phyloP scores from a whole-genome alignment of 2,329 filamentous ascomycete genomes.

The Coniella lustricola region DNA sequence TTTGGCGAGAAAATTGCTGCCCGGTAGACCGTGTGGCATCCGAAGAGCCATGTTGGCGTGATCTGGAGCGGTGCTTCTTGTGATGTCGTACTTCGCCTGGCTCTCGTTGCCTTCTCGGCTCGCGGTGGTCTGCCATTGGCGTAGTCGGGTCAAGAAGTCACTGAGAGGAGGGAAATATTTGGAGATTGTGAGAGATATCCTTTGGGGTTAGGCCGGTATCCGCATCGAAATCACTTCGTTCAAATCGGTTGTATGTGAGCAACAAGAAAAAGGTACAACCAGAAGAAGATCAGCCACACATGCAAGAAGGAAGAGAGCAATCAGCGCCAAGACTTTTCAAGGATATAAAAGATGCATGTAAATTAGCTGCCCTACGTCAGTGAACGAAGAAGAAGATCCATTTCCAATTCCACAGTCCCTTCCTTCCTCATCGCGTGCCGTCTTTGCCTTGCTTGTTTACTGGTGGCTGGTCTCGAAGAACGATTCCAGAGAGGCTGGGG shows the following conservation, averaged over 20 bases:
- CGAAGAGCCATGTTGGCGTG: slow-evolving; percentile 14
- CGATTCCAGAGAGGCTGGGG: slow-evolving; percentile 13
- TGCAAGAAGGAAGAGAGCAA: not conserved
- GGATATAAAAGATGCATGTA: not conserved
- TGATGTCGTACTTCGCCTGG: slow-evolving; percentile 17
- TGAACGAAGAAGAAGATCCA: too few relatives aligned
- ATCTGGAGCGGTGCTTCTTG: slow-evolving; percentile 18
- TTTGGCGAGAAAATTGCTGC: slow-evolving; percentile 14
- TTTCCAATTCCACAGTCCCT: too few relatives aligned
- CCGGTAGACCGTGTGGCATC: slow-evolving; percentile 11
- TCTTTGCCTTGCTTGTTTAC: slow-evolving; percentile 5
- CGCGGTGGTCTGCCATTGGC: slow-evolving; percentile 6
- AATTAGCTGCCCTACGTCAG: too few relatives aligned
- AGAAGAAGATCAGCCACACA: not conserved
- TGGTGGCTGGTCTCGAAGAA: slow-evolving; percentile 15
- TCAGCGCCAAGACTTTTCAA: not conserved
- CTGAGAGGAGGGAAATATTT: not conserved
- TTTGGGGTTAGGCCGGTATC: too few relatives aligned
- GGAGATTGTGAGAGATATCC: too few relatives aligned
- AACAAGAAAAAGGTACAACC: not conserved
- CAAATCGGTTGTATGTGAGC: not conserved
- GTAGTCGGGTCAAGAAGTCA: not conserved
- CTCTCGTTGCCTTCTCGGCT: slow-evolving; percentile 16
- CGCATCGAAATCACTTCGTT: too few relatives aligned
- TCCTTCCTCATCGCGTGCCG: too few relatives aligned